phyloP scores from a whole-genome alignment of 208 protist genomes.

The Leishmania braziliensis region DNA sequence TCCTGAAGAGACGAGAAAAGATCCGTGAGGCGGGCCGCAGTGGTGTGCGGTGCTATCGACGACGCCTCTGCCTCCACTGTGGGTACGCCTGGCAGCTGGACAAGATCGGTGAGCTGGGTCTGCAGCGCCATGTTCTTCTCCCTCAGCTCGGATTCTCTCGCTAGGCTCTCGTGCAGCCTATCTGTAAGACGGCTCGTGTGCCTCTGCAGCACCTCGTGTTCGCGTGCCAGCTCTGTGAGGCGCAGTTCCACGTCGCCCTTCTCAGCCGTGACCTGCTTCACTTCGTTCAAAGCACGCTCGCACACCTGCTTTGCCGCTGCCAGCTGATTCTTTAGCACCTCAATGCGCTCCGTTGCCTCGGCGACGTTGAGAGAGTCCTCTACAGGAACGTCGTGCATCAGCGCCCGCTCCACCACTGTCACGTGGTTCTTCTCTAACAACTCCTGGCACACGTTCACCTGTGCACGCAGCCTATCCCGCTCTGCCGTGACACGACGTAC shows the following conservation, averaged over 20 bases:
- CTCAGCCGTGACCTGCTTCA: conserved; percentile 21
- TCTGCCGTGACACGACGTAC: conserved; percentile 44
- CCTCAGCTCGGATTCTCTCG: conserved; percentile 45
- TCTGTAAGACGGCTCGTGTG: conserved; percentile 44
- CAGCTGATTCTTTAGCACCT: conserved; percentile 58
- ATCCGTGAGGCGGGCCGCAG: not conserved
- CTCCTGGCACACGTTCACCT: conserved; percentile 46
- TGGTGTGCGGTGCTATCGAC: not conserved
- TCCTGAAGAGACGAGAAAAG: conserved; percentile 12
- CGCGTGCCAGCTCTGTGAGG: conserved; percentile 20
- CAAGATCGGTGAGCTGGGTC: conserved; percentile 38
- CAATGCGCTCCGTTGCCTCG: conserved; percentile 70
- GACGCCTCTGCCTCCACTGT: not conserved
- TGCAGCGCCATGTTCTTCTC: conserved; percentile 50
- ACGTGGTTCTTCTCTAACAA: conserved; percentile 83
- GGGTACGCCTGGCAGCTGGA: not conserved
- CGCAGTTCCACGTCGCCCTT: conserved; percentile 28
- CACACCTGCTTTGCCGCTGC: conserved; percentile 41
- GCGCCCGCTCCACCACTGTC: conserved; percentile 61
- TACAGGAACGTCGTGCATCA: conserved; percentile 72
- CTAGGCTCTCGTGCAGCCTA: conserved; percentile 39
- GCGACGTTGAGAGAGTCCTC: conserved; percentile 70
- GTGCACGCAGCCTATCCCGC: conserved; percentile 39
- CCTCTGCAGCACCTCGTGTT: conserved; percentile 36
- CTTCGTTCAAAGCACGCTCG: conserved; percentile 29